Conservation (phyloP, 2,329 filamentous ascomycete genomes). For the Bipolaris oryzae region DNA sequence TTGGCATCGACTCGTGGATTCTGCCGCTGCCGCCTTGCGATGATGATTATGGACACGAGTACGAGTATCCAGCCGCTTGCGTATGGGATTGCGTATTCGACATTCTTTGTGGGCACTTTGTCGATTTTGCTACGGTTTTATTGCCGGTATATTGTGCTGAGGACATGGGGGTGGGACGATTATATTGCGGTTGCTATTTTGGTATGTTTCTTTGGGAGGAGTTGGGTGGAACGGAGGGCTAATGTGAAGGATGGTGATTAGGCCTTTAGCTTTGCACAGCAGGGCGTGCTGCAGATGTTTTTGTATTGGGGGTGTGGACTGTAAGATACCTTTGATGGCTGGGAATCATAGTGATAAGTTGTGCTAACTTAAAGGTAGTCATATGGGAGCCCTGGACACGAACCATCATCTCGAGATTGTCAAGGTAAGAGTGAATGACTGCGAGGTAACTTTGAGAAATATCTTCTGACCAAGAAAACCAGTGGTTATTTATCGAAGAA, state of each 20-base stretch:
- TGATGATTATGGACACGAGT: background rate
- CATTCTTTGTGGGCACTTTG: slow-evolving; percentile 1
- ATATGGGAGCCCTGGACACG: background rate
- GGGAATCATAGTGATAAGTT: too few relatives aligned
- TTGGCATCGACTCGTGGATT: background rate
- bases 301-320: slow-evolving; percentile 17
- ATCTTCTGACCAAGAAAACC: background rate
- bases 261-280: slow-evolving; percentile 7
- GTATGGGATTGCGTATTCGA: slow-evolving; percentile 1
- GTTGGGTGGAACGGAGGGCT: background rate
- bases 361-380: background rate
- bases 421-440: background rate
- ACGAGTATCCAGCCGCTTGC: slow-evolving; percentile 2
- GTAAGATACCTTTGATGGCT: background rate
- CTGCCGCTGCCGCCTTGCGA: background rate
- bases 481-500: slow-evolving; percentile 7
- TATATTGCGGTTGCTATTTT: slow-evolving; percentile 2
- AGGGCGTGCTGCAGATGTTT: slow-evolving; percentile 30
- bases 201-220: background rate
- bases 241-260: background rate
- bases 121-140: slow-evolving; percentile 7
- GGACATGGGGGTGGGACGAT: slow-evolving; percentile 12
- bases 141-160: slow-evolving; percentile 3
- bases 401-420: background rate
- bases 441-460: background rate